A percentile compares a stretch with the other conserved stretches of the same genome.
Conservation (phyloP, 2,329 filamentous ascomycete species). For the Pleurostoma richardsiae region DNA sequence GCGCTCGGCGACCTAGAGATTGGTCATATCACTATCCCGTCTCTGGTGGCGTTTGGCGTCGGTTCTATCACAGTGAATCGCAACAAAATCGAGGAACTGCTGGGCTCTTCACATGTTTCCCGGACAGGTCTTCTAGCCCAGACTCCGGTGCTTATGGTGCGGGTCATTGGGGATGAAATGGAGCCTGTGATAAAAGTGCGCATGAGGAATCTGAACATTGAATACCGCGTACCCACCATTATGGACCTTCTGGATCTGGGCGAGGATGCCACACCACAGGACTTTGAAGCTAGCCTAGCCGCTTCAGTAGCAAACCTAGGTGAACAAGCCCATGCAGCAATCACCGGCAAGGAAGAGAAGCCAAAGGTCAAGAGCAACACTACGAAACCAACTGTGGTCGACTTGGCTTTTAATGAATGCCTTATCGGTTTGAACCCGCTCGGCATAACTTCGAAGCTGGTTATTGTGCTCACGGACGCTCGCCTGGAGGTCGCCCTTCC, state of each 20-base stretch:
- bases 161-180: conserved; percentile 90
- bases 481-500: conserved; percentile 65
- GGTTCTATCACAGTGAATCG: conserved; percentile 56
- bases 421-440: conserved; percentile 81
- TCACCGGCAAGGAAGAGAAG: conserved; percentile 26
- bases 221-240: conserved; percentile 81
- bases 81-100: conserved; percentile 64
- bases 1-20: conserved; percentile 60
- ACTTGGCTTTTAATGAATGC: conserved; percentile 76
- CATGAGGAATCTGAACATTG: conserved; percentile 75
- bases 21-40: conserved; percentile 80
- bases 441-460: conserved; percentile 66
- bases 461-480: conserved; percentile 75
- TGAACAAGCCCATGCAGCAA: conserved; percentile 51
- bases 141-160: conserved; percentile 68
- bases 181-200: conserved; percentile 88
- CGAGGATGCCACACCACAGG: conserved; percentile 63
- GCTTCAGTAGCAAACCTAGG: conserved; percentile 75
- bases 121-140: conserved; percentile 14
- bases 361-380: conserved; percentile 17
- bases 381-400: conserved; percentile 59
- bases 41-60: conserved; percentile 74
- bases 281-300: conserved; percentile 70
- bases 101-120: conserved; percentile 45
- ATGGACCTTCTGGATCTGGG: conserved; percentile 72